A percentile compares a stretch with the other conserved stretches of the same genome.
phyloP scores from a whole-genome alignment of 371 early-diverging fungal genomes.

The Zychaea mexicana region DNA sequence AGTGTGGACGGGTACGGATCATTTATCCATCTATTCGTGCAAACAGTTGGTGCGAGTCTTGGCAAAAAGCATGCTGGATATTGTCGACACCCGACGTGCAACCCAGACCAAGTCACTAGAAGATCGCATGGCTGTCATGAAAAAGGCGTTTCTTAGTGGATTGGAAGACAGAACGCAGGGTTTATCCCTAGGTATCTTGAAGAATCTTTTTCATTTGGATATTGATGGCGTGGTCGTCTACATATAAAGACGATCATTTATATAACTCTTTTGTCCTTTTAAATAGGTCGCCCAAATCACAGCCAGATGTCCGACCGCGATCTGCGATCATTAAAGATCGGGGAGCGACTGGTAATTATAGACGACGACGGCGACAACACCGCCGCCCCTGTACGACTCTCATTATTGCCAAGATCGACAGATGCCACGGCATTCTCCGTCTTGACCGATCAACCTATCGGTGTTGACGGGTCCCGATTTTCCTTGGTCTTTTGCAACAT shows the following conservation, averaged over 20 bases:
- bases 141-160: constrained; percentile 60
- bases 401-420: background rate
- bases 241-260: too few species aligned
- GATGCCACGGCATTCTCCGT: constrained; percentile 39
- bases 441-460: constrained; percentile 46
- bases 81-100: constrained; percentile 69
- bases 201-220: too few species aligned
- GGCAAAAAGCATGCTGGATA: constrained; percentile 57
- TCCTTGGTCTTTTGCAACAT: constrained; percentile 49
- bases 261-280: too few species aligned
- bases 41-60: constrained; percentile 80
- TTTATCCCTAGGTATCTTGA: constrained; percentile 37
- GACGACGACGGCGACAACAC: background rate
- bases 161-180: constrained; percentile 53
- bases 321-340: constrained; percentile 18
- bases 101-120: constrained; percentile 68
- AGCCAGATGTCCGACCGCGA: constrained; percentile 15
- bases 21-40: constrained; percentile 91
- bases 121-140: constrained; percentile 67
- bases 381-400: constrained; percentile 11
- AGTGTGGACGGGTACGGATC: constrained; percentile 92
- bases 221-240: too few species aligned
- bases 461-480: constrained; percentile 25
- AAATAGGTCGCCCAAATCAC: constrained; percentile 32
- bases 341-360: constrained; percentile 24